Conservation (phyloP, 2,329 filamentous ascomycete species). For the Claviceps cyperi region DNA sequence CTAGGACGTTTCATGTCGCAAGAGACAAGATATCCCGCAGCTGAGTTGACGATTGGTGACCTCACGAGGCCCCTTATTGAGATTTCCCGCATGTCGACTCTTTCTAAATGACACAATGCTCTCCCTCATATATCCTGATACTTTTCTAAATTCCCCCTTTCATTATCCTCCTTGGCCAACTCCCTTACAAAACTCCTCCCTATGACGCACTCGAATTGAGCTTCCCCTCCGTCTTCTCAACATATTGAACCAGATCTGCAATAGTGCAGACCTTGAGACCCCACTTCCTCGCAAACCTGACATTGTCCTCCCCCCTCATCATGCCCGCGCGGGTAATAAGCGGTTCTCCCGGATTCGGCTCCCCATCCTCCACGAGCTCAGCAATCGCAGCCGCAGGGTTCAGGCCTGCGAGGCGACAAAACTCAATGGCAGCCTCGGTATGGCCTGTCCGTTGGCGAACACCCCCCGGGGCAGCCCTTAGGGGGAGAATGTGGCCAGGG, state of each 20-base stretch:
- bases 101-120: too few species aligned
- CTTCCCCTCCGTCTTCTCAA: slow-evolving; percentile 62
- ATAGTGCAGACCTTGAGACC: slow-evolving; percentile 92
- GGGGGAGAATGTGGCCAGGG: slow-evolving; percentile 81
- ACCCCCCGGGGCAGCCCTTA: slow-evolving; percentile 66
- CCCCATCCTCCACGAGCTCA: slow-evolving; percentile 81
- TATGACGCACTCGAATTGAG: slow-evolving; percentile 22
- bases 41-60: too few species aligned
- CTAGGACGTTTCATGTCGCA: too few species aligned
- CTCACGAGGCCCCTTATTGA: neutral
- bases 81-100: neutral
- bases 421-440: slow-evolving; percentile 85
- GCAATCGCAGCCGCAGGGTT: slow-evolving; percentile 67
- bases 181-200: neutral
- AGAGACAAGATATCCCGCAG: too few species aligned
- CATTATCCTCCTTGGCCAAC: neutral
- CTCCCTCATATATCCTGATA: neutral
- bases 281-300: slow-evolving; percentile 77
- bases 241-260: slow-evolving; percentile 68
- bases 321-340: slow-evolving; percentile 60
- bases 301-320: slow-evolving; percentile 79
- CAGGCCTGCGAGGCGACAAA: slow-evolving; percentile 76
- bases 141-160: neutral
- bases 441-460: slow-evolving; percentile 70
- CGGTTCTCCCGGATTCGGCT: slow-evolving; percentile 52